phyloP scores from a whole-genome alignment of 495 filamentous ascomycete species.

The Aspergillus ostianus region DNA sequence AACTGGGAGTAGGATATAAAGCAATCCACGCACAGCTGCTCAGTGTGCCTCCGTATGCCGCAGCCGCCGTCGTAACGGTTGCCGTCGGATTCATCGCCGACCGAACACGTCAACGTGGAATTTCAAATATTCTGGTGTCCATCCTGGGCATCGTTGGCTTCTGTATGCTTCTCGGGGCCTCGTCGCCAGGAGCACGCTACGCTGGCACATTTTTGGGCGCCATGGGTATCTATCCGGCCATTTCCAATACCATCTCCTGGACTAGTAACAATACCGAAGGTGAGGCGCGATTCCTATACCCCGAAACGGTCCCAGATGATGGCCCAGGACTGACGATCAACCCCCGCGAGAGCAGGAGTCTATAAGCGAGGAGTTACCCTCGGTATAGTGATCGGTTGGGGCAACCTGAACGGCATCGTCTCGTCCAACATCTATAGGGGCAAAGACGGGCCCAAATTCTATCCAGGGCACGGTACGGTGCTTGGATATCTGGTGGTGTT shows the following conservation, averaged over 20 bases:
- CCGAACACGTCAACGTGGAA: conserved; percentile 69
- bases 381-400: conserved; percentile 89
- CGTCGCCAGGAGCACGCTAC: conserved; percentile 66
- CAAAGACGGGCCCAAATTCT: conserved; percentile 53
- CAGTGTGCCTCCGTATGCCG: conserved; percentile 86
- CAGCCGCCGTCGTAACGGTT: conserved; percentile 74
- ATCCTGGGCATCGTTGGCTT: conserved; percentile 77
- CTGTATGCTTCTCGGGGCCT: conserved; percentile 65
- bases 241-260: conserved; percentile 92
- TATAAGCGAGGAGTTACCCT: conserved; percentile 88
- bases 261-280: conserved; percentile 84
- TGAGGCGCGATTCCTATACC: conserved; percentile 10
- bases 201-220: conserved; percentile 84
- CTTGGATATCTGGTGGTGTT: conserved; percentile 61
- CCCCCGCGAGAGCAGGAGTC: conserved; percentile 46
- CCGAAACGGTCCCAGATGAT: neutral
- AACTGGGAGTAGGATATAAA: conserved; percentile 56
- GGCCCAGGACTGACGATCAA: neutral
- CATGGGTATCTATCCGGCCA: conserved; percentile 86
- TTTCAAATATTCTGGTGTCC: conserved; percentile 76
- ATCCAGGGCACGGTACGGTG: conserved; percentile 57
- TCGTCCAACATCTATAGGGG: conserved; percentile 69
- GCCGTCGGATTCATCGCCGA: conserved; percentile 76
- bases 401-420: conserved; percentile 87
- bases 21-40: conserved; percentile 74